Evolutionary conservation across 2,329 filamentous ascomycete genomes (phyloP).

Genomic region (Blumeriella jaapii): DNA sequence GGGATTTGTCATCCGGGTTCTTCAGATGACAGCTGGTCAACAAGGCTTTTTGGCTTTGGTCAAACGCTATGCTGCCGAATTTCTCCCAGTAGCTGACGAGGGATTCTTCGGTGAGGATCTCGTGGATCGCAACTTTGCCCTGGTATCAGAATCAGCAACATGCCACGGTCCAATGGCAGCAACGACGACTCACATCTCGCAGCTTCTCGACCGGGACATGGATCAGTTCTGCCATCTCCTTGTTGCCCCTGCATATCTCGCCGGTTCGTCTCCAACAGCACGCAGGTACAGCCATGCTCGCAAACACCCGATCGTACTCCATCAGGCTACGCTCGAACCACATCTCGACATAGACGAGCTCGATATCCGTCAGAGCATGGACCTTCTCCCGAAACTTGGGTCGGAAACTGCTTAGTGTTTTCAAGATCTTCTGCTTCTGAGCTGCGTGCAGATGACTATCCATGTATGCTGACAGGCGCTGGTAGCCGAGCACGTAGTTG

Average conservation of each 20-base stretch:
- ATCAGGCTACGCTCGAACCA: conserved; percentile 96
- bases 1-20: conserved; percentile 58
- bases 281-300: conserved; percentile 95
- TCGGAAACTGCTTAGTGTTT: conserved; percentile 83
- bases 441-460: conserved; percentile 72
- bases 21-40: conserved; percentile 88
- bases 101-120: conserved; percentile 90
- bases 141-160: conserved; percentile 28
- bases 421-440: conserved; percentile 82
- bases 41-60: conserved; percentile 85
- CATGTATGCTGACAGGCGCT: conserved; percentile 80
- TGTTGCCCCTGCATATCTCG: conserved; percentile 94
- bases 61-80: conserved; percentile 95
- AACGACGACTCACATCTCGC: conserved; percentile 64
- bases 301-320: conserved; percentile 97
- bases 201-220: conserved; percentile 83
- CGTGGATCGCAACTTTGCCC: conserved; percentile 91
- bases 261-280: conserved; percentile 96
- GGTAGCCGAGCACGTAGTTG: conserved; percentile 97
- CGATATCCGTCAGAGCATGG: conserved; percentile 82
- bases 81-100: conserved; percentile 98
- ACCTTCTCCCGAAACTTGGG: conserved; percentile 95
- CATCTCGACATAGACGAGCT: conserved; percentile 93
- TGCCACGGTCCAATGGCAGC: no score
- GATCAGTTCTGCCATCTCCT: conserved; percentile 96